Base-by-base conservation (phyloP, 371 early-diverging fungal genomes). In the Coemansia sp. region DNA sequence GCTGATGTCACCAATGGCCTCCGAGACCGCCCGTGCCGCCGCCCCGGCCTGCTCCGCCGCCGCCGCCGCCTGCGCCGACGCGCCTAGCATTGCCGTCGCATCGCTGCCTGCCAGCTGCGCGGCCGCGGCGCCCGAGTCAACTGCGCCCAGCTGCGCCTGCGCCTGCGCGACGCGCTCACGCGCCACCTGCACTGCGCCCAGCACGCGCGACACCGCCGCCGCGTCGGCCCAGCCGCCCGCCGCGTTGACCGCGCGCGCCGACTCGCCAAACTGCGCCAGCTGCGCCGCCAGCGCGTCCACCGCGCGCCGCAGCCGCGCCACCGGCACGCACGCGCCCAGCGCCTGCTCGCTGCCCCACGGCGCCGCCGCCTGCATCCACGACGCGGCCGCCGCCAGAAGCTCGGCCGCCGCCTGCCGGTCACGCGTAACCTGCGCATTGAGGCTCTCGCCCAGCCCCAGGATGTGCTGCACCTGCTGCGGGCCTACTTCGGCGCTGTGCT, bases 391-490 rank as follows among this genome's bases (percentile, higher is more conserved):
- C 5, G 59, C 47, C 20, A 74, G 36, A 43, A 70, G 55, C 0
- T 45, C 66, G 2, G 71, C 61, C 5, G 75, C 75, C 20, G 34
- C 16, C 10, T 16, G 14, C 43, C 75, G 75, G 62, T 74, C 75
- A 3, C 39, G 35, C 7, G 43, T 42, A 1, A 59, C 72, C 4
- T 59, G 20, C 35, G 54, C 57, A 42, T 34, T 51, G 38, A 74
- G 59, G 34, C 63, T 55, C 33, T 74, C 71, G 38, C 55, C 39
- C 20, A 74, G 59, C 6, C 59, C 55, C 3, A 45, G 26, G 36
- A 74, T 69, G 30, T 49, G 61, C 39, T 54, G 61, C 8, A 65
- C 43, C 52, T 74, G 74, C 56, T 71, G 65, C n/a, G 61, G 51
- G 36, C 48, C 47, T 14, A 71, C 52, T 49, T 74, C 74, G 0